Percentiles rank a stretch among this genome's conserved stretches.
phyloP scores from a whole-genome alignment of 1,284 basidiomycete species.

The Ceratobasidium sp. region DNA sequence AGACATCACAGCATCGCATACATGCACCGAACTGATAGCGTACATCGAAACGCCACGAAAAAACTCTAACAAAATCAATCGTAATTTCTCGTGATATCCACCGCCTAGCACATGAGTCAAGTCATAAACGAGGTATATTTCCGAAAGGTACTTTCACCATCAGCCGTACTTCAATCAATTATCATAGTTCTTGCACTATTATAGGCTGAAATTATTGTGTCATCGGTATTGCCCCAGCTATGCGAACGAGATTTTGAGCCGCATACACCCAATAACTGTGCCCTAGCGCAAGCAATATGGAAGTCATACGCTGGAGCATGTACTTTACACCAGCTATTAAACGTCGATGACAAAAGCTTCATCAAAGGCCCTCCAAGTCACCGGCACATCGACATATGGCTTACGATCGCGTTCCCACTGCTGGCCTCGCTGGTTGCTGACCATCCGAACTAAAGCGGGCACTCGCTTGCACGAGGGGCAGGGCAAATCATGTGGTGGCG shows the following conservation, averaged over 20 bases:
- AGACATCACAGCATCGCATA: not conserved
- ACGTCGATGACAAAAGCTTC: conserved; percentile 30
- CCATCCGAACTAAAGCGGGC: conserved; percentile 55
- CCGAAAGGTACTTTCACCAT: not conserved
- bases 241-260: not conserved
- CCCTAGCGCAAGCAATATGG: not conserved
- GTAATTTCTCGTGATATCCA: too few relatives aligned
- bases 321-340: not conserved
- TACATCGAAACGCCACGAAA: too few relatives aligned
- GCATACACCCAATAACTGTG: not conserved
- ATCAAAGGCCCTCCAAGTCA: conserved; percentile 22
- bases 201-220: too few relatives aligned
- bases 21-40: not conserved
- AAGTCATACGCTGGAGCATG: not conserved
- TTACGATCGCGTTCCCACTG: conserved; percentile 24
- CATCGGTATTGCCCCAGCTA: not conserved
- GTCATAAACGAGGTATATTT: not conserved
- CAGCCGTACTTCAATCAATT: not conserved
- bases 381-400: conserved; percentile 25
- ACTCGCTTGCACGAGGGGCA: conserved; percentile 43
- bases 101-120: too few relatives aligned
- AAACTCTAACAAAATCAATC: not conserved
- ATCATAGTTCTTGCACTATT: not conserved
- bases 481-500: conserved; percentile 8
- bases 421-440: conserved; percentile 58